Conservation (phyloP, 257 asterid genomes). For the Solanum pennellii region DNA sequence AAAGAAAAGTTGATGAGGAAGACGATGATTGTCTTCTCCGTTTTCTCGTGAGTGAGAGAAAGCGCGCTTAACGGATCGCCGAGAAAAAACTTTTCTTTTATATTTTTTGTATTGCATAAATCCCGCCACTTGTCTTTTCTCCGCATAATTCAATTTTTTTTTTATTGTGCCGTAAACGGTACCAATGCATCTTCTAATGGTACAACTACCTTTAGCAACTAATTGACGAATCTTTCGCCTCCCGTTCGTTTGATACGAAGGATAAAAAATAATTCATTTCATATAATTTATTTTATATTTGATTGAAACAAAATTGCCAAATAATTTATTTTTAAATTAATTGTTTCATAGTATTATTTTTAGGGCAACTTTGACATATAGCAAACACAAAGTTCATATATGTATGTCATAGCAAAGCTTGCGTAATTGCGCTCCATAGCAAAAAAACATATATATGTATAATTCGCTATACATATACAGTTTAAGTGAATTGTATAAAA, state of each 20-base stretch:
- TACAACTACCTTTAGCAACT: neutral
- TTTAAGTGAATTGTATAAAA: no score
- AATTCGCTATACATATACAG: no score
- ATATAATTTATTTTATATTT: neutral
- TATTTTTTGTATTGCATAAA: conserved; percentile 24
- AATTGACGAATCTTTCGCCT: no score
- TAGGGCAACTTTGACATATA: no score
- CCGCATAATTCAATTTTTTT: neutral
- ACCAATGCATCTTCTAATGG: neutral
- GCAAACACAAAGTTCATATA: no score
- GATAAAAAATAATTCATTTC: no score
- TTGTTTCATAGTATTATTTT: no score
- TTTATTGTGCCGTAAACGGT: neutral
- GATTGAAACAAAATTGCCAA: no score
- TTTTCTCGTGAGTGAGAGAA: conserved; percentile 18
- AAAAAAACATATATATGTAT: no score
- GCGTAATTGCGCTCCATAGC: no score
- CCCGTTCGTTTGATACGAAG: neutral
- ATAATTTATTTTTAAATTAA: no score
- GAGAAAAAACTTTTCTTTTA: neutral
- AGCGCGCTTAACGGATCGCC: conserved; percentile 37
- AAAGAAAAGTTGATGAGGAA: neutral
- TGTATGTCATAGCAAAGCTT: no score
- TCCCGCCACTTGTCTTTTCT: conserved; percentile 55
- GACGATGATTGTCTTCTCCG: neutral